A percentile compares a stretch with the other conserved stretches of the same genome.
These are phyloP conservation scores for Zygoascus biomembranicola DNA, from an alignment of 805 yeast species.

Conservation along the genomic window DNA sequence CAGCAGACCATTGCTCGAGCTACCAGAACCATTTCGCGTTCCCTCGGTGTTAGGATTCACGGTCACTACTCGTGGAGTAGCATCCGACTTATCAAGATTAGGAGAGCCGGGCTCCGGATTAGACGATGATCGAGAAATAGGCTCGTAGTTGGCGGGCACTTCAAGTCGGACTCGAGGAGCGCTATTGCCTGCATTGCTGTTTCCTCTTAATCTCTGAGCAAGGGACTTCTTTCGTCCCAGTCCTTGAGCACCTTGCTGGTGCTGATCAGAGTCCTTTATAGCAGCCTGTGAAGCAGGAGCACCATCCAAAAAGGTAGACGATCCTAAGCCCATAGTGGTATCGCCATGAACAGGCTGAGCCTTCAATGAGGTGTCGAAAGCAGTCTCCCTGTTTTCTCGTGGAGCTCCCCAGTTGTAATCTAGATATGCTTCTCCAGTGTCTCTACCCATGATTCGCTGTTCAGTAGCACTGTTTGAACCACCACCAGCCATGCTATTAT, in stretches of 20 bases:
- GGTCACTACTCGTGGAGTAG: neutral
- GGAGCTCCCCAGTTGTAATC: constrained; percentile 22
- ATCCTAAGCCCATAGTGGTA: constrained; percentile 80
- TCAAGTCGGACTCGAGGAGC: constrained; percentile 1
- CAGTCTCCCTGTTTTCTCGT: neutral
- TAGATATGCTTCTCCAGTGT: constrained; percentile 41
- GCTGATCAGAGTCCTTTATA: constrained; percentile 15
- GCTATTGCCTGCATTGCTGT: constrained; percentile 17
- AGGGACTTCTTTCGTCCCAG: constrained; percentile 79
- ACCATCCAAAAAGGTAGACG: constrained; percentile 89
- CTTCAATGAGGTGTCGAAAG: constrained; percentile 60
- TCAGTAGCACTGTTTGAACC: constrained; percentile 43
- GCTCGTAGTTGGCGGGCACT: constrained; percentile 4
- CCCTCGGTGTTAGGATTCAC: neutral
- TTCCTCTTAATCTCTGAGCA: constrained; percentile 50
- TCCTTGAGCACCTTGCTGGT: constrained; percentile 33
- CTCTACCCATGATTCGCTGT: constrained; percentile 70
- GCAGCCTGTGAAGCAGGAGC: constrained; percentile 72
- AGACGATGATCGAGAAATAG: constrained; percentile 13
- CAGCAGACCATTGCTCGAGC: constrained; percentile 42
- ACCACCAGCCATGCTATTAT: constrained; percentile 68
- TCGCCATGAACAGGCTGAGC: constrained; percentile 77
- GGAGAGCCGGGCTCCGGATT: constrained; percentile 10
- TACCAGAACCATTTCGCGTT: constrained; percentile 8
- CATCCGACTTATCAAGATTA: neutral